phyloP scores from a whole-genome alignment of 2,329 filamentous ascomycete species.

The Podosphaera xanthii region DNA sequence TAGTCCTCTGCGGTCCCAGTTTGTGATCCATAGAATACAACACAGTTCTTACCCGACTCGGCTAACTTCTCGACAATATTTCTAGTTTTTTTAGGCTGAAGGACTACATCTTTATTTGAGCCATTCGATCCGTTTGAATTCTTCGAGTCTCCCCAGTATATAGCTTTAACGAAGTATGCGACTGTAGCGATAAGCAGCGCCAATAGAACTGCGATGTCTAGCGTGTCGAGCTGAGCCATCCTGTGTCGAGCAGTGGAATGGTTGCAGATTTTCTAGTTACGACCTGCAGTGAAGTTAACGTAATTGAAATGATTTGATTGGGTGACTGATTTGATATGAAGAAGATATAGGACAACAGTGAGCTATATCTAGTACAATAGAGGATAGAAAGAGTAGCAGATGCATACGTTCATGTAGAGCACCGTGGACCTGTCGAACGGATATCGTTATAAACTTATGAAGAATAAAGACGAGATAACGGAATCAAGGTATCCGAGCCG shows the following conservation, averaged over 20 bases:
- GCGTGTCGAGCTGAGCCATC: conserved; percentile 90
- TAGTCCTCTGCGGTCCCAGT: conserved; percentile 98
- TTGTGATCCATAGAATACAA: conserved; percentile 96
- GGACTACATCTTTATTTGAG: conserved; percentile 29
- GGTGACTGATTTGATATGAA: too few species aligned
- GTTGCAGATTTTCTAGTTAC: background rate
- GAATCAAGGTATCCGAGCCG: too few species aligned
- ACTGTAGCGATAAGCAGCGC: conserved; percentile 66
- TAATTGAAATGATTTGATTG: too few species aligned
- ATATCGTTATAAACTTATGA: too few species aligned
- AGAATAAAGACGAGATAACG: too few species aligned
- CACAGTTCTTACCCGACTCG: conserved; percentile 85
- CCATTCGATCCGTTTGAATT: conserved; percentile 66
- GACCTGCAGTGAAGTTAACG: too few species aligned
- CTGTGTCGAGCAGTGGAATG: conserved; percentile 8
- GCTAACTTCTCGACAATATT: conserved; percentile 94
- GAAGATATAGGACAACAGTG: too few species aligned
- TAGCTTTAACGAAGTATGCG: conserved; percentile 96
- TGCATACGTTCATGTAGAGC: too few species aligned
- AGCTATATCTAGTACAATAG: too few species aligned
- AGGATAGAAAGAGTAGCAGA: too few species aligned
- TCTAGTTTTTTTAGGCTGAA: conserved; percentile 61
- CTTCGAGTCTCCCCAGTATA: conserved; percentile 70
- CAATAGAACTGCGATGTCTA: conserved; percentile 82
- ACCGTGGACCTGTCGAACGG: too few species aligned